phyloP scores from a whole-genome alignment of 140 eudicot species.

The Oenanthe javanica region DNA sequence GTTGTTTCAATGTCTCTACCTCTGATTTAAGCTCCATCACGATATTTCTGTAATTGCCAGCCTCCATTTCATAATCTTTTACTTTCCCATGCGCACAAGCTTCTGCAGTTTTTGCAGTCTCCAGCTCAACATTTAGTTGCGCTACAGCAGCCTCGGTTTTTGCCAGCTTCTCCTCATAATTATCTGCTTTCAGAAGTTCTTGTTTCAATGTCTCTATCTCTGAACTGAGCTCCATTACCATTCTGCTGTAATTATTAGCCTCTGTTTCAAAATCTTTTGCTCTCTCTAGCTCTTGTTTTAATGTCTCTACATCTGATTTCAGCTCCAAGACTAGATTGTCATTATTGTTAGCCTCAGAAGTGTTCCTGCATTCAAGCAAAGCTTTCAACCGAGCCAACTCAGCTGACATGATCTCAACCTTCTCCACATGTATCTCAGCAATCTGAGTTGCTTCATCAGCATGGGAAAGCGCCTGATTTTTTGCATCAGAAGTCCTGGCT shows the following conservation, averaged over 20 bases:
- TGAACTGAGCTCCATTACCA: constrained; percentile 29
- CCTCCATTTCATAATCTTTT: constrained; percentile 22
- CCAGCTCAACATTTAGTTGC: background rate
- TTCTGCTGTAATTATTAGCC: constrained; percentile 27
- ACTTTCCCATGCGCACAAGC: constrained; percentile 13
- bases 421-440: constrained; percentile 78
- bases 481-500: constrained; percentile 62
- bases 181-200: constrained; percentile 54
- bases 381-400: constrained; percentile 66
- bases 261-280: constrained; percentile 20
- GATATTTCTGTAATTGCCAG: constrained; percentile 24
- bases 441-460: constrained; percentile 91
- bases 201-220: constrained; percentile 40
- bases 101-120: constrained; percentile 4
- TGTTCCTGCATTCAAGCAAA: constrained; percentile 47
- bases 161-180: constrained; percentile 39
- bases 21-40: constrained; percentile 36
- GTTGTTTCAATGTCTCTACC: constrained; percentile 38
- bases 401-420: constrained; percentile 60
- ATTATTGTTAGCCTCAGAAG: constrained; percentile 39
- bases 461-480: constrained; percentile 76
- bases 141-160: constrained; percentile 20
- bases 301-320: constrained; percentile 7
- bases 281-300: constrained; percentile 20
- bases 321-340: constrained; percentile 18